Base-by-base conservation (phyloP, 768 basidiomycete species). In the Phlebiopsis gigantea region DNA sequence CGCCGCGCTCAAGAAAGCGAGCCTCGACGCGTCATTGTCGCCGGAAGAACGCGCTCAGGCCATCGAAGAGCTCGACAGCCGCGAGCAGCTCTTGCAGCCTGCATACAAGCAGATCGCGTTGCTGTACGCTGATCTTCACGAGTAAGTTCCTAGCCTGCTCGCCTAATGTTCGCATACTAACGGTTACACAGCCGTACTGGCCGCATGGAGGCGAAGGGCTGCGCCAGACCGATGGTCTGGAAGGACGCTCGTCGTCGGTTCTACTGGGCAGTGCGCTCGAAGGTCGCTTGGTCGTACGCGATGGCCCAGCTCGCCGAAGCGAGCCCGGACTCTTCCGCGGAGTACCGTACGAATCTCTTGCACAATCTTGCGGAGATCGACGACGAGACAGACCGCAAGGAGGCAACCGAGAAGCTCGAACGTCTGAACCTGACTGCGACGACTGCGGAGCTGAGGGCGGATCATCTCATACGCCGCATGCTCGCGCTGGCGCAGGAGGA, bases 181-280 rank as follows among this genome's bases (percentile, higher is more conserved):
- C 55, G 39, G 41, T 59, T n/a, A 43, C 55, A 56, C 66, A 96
- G 94, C 72, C 92, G 95, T 47, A 81, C 84, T 45, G 94, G 94
- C 47, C 92, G 95, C 46, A 96, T 97, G 94, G 92, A 97, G 73
- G 95, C 95, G 25, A 98, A 98, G 74, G 93, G 92, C 17, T 95
- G 95, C 62, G 95, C 95, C 7, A 88, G 87, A 59, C 79, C 91
- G 19, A 78, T 84, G 26, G 81, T 85, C 46, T 98, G 95, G 95
- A 92, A 90, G 71, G 80, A 90, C 52, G 84, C 94, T 55, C 86
- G 93, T 57, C 82, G 93, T 59, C 80, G 85, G 67, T 95, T 98
- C 80, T 96, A 96, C 75, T 97, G 93, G 94, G 84, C 90, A 43
- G 79, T 92, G 28, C 88, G 95, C 44, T 87, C 87, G n/a, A 85